Conservation (phyloP, 352 stramenopile species). For the Phytophthora podocarpi region DNA sequence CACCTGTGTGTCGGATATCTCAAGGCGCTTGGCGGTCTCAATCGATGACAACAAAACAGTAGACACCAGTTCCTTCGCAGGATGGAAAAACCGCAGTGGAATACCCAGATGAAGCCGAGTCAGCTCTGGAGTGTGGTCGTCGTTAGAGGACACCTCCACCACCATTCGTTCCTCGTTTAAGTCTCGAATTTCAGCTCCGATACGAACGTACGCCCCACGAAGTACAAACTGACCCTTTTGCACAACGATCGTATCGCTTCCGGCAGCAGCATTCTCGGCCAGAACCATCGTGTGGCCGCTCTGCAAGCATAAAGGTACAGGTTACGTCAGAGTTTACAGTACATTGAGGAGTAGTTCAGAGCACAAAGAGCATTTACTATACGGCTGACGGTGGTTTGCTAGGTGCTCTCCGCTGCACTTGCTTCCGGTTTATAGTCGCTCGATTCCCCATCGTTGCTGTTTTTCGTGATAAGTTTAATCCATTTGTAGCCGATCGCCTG, state of each 20-base stretch:
- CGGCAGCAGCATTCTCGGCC: slow-evolving; percentile 12
- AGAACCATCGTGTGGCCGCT: slow-evolving; percentile 29
- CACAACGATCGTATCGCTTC: slow-evolving; percentile 23
- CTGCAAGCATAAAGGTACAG: slow-evolving; percentile 14
- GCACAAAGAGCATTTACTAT: slow-evolving; percentile 35
- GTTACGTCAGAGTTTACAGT: no score
- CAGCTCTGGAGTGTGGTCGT: slow-evolving; percentile 6
- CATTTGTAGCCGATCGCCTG: not conserved
- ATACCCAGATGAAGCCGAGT: slow-evolving; percentile 20
- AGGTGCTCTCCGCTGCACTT: slow-evolving; percentile 19
- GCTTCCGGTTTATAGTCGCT: not conserved
- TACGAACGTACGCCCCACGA: slow-evolving; percentile 20
- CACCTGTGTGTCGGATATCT: slow-evolving; percentile 18
- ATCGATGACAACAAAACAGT: slow-evolving; percentile 11
- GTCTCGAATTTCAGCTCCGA: slow-evolving; percentile 34
- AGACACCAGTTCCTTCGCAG: slow-evolving; percentile 33
- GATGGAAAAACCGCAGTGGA: slow-evolving; percentile 34
- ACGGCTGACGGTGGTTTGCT: slow-evolving; percentile 31
- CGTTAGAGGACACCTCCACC: not conserved
- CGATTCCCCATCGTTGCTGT: not conserved
- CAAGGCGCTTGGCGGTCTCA: slow-evolving; percentile 3
- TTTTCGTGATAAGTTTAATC: slow-evolving; percentile 3
- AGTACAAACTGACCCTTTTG: slow-evolving; percentile 29
- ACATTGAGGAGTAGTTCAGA: not conserved
- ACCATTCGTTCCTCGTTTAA: slow-evolving; percentile 36